phyloP scores from a whole-genome alignment of 495 filamentous ascomycete species.

The Aspergillus funiculosus region DNA sequence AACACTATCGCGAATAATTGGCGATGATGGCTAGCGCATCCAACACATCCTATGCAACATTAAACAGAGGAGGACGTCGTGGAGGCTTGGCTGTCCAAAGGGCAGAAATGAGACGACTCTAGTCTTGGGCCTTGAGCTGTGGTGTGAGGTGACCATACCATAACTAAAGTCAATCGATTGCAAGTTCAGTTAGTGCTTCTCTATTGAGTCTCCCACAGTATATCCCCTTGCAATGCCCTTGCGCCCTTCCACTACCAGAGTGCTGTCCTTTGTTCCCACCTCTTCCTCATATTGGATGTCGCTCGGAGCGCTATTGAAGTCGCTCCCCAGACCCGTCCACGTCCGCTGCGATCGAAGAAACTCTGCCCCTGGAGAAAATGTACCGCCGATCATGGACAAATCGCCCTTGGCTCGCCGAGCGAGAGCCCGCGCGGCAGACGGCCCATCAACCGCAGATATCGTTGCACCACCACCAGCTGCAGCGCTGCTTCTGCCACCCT shows the following conservation, averaged over 20 bases:
- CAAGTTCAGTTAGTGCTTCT: slow-evolving; percentile 33
- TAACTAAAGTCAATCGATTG: no score
- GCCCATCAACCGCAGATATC: slow-evolving; percentile 22
- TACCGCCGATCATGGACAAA: slow-evolving; percentile 68
- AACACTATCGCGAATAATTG: no score
- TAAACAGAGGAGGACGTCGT: no score
- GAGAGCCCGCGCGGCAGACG: slow-evolving; percentile 42
- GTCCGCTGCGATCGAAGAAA: slow-evolving; percentile 75
- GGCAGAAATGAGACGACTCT: no score
- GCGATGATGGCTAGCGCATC: no score
- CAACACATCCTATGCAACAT: no score
- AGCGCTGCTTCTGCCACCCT: background rate
- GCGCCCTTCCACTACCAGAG: slow-evolving; percentile 71
- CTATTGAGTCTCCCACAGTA: slow-evolving; percentile 55
- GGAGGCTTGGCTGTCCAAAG: no score
- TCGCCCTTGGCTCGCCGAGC: slow-evolving; percentile 60
- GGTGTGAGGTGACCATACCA: no score
- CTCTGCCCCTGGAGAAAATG: slow-evolving; percentile 85
- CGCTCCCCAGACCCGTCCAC: slow-evolving; percentile 89
- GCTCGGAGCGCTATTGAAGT: slow-evolving; percentile 46
- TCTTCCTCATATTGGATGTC: slow-evolving; percentile 60
- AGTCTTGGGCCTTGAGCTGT: no score
- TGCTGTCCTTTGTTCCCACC: slow-evolving; percentile 39
- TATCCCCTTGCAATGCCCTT: slow-evolving; percentile 90
- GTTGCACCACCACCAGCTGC: slow-evolving; percentile 27